phyloP scores from a whole-genome alignment of 2,329 filamentous ascomycete genomes.

The Bipolaris zeicola region DNA sequence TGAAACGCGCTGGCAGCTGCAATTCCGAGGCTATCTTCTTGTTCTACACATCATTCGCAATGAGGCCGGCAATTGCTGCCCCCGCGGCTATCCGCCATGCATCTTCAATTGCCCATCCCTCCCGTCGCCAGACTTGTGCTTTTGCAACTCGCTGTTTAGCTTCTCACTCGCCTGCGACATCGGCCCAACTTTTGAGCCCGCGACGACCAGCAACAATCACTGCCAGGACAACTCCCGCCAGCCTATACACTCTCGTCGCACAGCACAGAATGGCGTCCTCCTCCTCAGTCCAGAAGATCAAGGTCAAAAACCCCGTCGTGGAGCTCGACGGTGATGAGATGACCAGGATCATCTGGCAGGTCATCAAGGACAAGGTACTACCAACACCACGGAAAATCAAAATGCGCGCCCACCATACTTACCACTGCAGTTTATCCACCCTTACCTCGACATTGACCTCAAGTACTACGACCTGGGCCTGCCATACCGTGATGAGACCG shows the following conservation, averaged over 20 bases:
- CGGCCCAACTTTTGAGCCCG: constrained; percentile 27
- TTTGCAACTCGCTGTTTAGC: constrained; percentile 42
- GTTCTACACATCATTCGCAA: constrained; percentile 22
- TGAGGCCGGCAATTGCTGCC: constrained; percentile 39
- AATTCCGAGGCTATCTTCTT: constrained; percentile 36
- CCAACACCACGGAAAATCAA: neutral
- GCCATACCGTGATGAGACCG: constrained; percentile 92
- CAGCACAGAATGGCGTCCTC: constrained; percentile 43
- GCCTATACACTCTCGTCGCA: constrained; percentile 17
- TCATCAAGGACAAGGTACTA: constrained; percentile 89
- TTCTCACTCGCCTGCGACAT: constrained; percentile 30
- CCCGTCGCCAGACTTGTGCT: constrained; percentile 27
- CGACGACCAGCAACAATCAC: constrained; percentile 16
- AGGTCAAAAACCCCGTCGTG: constrained; percentile 98
- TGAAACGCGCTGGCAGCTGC: constrained; percentile 11
- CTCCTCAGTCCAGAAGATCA: constrained; percentile 95
- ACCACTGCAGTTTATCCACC: constrained; percentile 75
- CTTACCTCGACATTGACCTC: constrained; percentile 95
- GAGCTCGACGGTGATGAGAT: constrained; percentile 95
- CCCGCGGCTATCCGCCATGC: constrained; percentile 35
- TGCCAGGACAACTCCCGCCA: constrained; percentile 7
- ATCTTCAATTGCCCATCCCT: constrained; percentile 27
- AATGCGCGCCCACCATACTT: neutral
- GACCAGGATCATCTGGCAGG: constrained; percentile 98
- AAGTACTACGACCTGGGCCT: constrained; percentile 98